A percentile compares a stretch with the other conserved stretches of the same genome.
Conservation (phyloP, 1,284 basidiomycete species). For the Taiwanofungus camphoratus region DNA sequence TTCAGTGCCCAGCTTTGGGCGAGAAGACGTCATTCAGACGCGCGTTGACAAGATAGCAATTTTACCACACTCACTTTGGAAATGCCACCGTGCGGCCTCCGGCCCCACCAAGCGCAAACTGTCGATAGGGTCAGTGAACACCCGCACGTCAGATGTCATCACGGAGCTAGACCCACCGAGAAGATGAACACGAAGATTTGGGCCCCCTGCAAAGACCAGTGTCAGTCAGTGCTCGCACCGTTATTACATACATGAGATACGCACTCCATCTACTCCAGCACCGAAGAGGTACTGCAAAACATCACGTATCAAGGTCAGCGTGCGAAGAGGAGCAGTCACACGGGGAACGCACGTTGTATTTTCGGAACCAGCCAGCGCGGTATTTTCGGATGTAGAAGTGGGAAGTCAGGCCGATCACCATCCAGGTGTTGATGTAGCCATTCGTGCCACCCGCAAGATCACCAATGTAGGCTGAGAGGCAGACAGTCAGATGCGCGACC, state of each 20-base stretch:
- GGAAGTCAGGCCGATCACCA: constrained; percentile 20
- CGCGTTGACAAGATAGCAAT: background rate
- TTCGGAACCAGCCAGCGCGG: constrained; percentile 42
- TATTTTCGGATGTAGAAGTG: constrained; percentile 20
- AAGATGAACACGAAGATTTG: constrained; percentile 12
- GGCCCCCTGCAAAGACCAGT: constrained; percentile 1
- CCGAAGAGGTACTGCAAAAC: constrained; percentile 8
- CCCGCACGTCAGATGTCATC: background rate
- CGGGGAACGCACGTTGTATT: constrained; percentile 38
- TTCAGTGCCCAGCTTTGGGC: constrained; percentile 8
- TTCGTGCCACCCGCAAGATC: constrained; percentile 4
- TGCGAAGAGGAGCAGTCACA: background rate
- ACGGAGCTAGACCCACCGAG: constrained; percentile 1
- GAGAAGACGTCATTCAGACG: background rate
- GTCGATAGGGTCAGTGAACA: background rate
- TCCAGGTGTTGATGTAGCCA: constrained; percentile 7
- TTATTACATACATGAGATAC: background rate
- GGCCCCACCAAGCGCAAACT: constrained; percentile 10
- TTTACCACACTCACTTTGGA: constrained; percentile 1
- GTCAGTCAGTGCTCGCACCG: background rate
- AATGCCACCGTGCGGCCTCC: constrained; percentile 6
- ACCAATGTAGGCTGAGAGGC: constrained; percentile 9
- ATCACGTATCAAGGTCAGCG: background rate
- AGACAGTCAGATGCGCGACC: constrained; percentile 25
- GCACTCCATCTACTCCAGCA: constrained; percentile 7